A percentile compares a stretch with the other conserved stretches of the same genome.
Conservation (phyloP, 1,284 basidiomycete genomes). For the Caloboletus inedulis region DNA sequence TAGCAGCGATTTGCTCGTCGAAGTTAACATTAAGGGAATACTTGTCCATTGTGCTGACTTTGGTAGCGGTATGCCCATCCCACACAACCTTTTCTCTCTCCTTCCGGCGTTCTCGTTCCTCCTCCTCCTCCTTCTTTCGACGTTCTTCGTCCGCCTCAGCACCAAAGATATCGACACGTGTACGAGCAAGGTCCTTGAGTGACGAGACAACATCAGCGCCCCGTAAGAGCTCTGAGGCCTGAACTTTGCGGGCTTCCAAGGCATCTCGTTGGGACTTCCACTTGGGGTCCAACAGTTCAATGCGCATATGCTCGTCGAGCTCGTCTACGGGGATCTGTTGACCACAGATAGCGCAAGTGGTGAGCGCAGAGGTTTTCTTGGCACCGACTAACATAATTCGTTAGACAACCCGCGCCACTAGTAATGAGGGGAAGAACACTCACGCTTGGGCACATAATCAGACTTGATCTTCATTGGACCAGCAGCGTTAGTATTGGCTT, state of each 20-base stretch:
- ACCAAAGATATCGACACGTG: constrained; percentile 93
- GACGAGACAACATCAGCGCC: constrained; percentile 92
- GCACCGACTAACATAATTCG: constrained; percentile 51
- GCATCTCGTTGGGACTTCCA: constrained; percentile 94
- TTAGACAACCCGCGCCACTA: constrained; percentile 3
- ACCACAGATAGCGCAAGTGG: constrained; percentile 90
- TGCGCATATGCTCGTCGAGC: constrained; percentile 96
- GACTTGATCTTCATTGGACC: constrained; percentile 95
- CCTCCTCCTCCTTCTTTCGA: constrained; percentile 81
- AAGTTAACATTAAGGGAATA: constrained; percentile 89
- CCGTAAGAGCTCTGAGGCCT: constrained; percentile 83
- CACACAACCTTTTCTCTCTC: constrained; percentile 92
- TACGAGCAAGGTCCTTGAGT: constrained; percentile 85
- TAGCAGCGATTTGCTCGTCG: constrained; percentile 93
- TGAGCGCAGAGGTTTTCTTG: constrained; percentile 72
- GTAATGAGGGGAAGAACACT: constrained; percentile 32
- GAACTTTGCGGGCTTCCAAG: constrained; percentile 84
- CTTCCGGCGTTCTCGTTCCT: constrained; percentile 71
- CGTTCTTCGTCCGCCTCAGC: constrained; percentile 86
- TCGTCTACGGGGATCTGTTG: constrained; percentile 94
- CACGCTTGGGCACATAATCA: constrained; percentile 93
- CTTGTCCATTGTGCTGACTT: constrained; percentile 83
- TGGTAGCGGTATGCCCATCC: constrained; percentile 93
- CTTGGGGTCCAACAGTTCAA: constrained; percentile 94
- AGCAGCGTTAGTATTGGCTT: constrained; percentile 71